These are phyloP conservation scores for Alternaria metachromatica DNA, from an alignment of 2,329 filamentous ascomycete species.

Conservation along the genomic window DNA sequence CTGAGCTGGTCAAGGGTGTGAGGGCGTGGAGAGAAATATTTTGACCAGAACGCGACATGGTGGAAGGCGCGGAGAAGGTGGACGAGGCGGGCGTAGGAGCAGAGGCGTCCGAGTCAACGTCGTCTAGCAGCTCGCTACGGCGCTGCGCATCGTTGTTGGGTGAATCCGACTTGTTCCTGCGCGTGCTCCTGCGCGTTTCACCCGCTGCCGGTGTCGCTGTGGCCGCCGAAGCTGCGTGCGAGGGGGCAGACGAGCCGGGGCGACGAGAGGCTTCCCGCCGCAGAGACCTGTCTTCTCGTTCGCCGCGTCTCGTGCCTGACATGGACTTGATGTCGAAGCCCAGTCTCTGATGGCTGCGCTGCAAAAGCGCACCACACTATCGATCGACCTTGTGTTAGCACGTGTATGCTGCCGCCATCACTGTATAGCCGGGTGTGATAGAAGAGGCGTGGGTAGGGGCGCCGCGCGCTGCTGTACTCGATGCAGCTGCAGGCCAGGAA, in stretches of 20 bases:
- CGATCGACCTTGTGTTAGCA: conserved; percentile 38
- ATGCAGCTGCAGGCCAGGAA: conserved; percentile 28
- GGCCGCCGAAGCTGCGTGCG: conserved; percentile 18
- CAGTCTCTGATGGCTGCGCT: conserved; percentile 80
- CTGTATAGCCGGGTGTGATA: conserved; percentile 23
- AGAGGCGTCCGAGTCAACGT: conserved; percentile 75
- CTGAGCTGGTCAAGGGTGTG: conserved; percentile 70
- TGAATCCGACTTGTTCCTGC: conserved; percentile 28
- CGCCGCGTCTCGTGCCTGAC: conserved; percentile 55
- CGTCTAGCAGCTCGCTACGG: conserved; percentile 70
- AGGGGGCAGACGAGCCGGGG: conserved; percentile 30
- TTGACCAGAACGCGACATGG: conserved; percentile 64
- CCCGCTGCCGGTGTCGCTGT: conserved; percentile 19
- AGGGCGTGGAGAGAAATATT: conserved; percentile 61
- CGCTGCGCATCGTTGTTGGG: conserved; percentile 41
- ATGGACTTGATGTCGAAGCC: conserved; percentile 73
- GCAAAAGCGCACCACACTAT: conserved; percentile 79
- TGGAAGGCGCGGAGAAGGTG: conserved; percentile 66
- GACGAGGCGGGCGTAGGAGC: conserved; percentile 65
- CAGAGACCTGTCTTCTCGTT: conserved; percentile 24
- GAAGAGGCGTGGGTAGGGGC: conserved; percentile 13
- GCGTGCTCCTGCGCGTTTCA: conserved; percentile 19
- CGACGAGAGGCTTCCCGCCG: conserved; percentile 36
- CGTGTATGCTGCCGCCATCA: conserved; percentile 32
- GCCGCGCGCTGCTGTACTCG: conserved; percentile 24